These are phyloP conservation scores for Sporothrix brunneoviolacea DNA, from an alignment of 2,329 filamentous ascomycete genomes.

Conservation along the genomic window DNA sequence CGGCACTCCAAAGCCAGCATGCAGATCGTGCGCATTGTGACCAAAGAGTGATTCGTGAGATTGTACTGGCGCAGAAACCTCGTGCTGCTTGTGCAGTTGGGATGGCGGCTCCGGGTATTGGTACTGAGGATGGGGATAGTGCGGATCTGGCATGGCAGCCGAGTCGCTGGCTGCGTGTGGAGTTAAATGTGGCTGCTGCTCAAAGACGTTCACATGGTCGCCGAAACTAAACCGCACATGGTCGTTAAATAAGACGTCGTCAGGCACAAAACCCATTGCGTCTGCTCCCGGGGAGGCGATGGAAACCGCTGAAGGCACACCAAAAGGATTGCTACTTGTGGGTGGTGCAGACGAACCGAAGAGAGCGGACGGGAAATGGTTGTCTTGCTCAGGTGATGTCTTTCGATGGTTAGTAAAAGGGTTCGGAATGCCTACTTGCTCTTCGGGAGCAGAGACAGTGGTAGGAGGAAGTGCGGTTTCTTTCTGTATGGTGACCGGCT, in stretches of 20 bases:
- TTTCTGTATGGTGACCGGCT: too few species aligned
- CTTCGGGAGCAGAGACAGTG: not conserved
- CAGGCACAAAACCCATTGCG: conserved; percentile 11
- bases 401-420: conserved; percentile 1
- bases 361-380: not conserved
- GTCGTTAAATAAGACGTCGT: conserved; percentile 8
- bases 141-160: not conserved
- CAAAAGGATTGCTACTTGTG: not conserved
- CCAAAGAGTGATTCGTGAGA: not conserved
- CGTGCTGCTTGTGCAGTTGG: not conserved
- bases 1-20: not conserved
- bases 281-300: not conserved
- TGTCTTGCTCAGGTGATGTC: not conserved
- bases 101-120: conserved; percentile 17
- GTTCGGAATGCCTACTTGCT: not conserved
- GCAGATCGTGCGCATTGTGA: not conserved
- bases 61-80: not conserved
- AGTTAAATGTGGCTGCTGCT: not conserved
- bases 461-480: too few species aligned
- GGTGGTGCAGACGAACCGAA: not conserved
- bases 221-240: conserved; percentile 15
- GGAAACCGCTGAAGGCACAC: not conserved
- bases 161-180: not conserved
- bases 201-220: not conserved
- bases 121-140: not conserved